Base-by-base conservation (phyloP, 352 stramenopile genomes). In the Phytophthora hybrid region DNA sequence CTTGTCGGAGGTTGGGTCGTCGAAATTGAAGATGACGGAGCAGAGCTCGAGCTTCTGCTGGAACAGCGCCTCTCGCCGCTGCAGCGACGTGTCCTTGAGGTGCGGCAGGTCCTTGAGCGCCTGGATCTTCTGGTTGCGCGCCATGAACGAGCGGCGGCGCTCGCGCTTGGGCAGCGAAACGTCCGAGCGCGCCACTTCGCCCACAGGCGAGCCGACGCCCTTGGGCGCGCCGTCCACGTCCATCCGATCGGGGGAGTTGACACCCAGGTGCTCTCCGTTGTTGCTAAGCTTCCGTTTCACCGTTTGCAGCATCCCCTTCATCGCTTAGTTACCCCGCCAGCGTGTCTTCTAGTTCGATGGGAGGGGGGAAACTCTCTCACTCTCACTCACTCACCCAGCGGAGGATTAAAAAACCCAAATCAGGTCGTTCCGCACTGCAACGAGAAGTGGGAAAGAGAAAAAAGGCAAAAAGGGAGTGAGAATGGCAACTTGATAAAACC, bases 21-120 rank as follows among this genome's bases (percentile, higher is more conserved):
- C 94, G 80, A 99, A 99, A 64, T 98, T 98, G 78, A 99, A 99
- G 70, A 98, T 97, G 46, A 99, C 95, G 16, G 86, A 95, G 85
- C 97, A 99, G 3, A 99, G 80, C 66, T 98, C 90, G 14, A 99
- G 83, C 79, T 99, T 99, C 63, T 98, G 87, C 79, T 98, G 93
- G 74, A 99, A 99, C 4, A 99, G 79, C 66, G 97, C 92, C 87
- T 98, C 90, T 59, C 89, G 83, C 62, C 88, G 85, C 71, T 96
- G 90, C 51, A 94, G 67, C 31, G 85, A 91, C 69, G 90, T 96
- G 76, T 96, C 90, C 67, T 95, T 96, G 18, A 96, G 69, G 61
- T 95, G 87, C 31, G 90, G 90, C 51, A 96, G 66, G 67, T 96
- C 90, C 71, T 95, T 95, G 0, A 95, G 73, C 53, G 89, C 89